Conservation (phyloP, 371 early-diverging fungal species). For the Mucor plumbeus region DNA sequence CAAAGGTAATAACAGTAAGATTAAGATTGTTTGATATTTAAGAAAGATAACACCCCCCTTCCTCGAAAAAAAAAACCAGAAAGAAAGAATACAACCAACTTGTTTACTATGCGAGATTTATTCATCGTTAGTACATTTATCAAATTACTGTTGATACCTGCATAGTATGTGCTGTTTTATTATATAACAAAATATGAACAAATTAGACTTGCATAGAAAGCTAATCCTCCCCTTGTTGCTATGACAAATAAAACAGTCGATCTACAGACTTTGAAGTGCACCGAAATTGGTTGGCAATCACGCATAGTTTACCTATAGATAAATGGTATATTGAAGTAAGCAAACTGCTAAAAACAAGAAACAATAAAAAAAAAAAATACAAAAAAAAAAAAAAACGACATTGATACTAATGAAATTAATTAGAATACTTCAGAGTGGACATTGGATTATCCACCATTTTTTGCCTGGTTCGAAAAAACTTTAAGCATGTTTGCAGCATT, state of each 20-base stretch:
- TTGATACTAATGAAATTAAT: background rate
- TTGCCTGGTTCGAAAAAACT: conserved; percentile 93
- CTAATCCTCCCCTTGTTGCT: background rate
- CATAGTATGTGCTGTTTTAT: conserved; percentile 60
- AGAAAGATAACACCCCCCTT: no score
- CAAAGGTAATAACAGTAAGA: background rate
- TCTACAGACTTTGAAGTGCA: conserved; percentile 99
- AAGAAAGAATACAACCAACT: background rate
- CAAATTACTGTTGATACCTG: conserved; percentile 75
- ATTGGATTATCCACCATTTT: conserved; percentile 96
- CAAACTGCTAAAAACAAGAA: no score
- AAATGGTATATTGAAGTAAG: conserved; percentile 91
- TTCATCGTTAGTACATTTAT: conserved; percentile 62
- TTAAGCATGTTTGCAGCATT: conserved; percentile 69
- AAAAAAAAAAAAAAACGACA: background rate
- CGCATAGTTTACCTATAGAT: conserved; percentile 77
- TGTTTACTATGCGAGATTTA: conserved; percentile 33
- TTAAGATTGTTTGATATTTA: no score
- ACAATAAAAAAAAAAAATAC: no score
- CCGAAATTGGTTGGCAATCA: conserved; percentile 97
- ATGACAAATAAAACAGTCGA: conserved; percentile 48
- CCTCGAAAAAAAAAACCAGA: no score
- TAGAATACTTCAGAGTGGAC: conserved; percentile 95
- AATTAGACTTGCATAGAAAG: background rate
- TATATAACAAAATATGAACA: background rate